Percentiles rank a stretch among this genome's conserved stretches.
Conservation (phyloP, 805 yeast species). For the Lachancea meyersii region DNA sequence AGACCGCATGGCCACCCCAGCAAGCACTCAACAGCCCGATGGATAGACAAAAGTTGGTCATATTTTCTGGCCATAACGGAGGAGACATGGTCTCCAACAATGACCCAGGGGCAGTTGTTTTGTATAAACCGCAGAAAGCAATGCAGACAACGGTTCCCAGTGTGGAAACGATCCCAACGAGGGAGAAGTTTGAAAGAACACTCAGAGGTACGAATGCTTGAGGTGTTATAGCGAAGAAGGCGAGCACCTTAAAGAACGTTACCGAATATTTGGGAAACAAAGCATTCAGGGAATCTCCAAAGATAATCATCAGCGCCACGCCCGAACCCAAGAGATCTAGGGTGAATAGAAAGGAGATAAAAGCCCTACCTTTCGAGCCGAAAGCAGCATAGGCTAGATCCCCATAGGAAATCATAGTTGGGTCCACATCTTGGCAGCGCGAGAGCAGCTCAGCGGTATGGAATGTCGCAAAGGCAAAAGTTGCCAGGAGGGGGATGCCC, state of each 20-base stretch:
- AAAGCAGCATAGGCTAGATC: constrained; percentile 84
- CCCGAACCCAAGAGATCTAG: constrained; percentile 76
- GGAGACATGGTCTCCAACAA: constrained; percentile 58
- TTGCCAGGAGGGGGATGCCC: constrained; percentile 52
- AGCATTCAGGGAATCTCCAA: constrained; percentile 79
- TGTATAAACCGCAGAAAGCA: constrained; percentile 56
- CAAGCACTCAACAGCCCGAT: constrained; percentile 71
- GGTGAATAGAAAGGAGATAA: constrained; percentile 69
- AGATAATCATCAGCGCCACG: constrained; percentile 70
- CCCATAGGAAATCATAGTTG: constrained; percentile 76
- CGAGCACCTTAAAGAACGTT: constrained; percentile 56
- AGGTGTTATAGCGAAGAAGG: constrained; percentile 69
- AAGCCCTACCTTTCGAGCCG: constrained; percentile 66
- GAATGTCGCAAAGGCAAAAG: constrained; percentile 63
- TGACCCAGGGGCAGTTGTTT: constrained; percentile 66
- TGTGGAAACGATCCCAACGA: constrained; percentile 68
- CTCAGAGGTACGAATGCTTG: constrained; percentile 75
- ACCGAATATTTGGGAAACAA: constrained; percentile 49
- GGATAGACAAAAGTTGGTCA: constrained; percentile 48
- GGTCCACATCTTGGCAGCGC: constrained; percentile 72
- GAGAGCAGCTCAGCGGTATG: constrained; percentile 74
- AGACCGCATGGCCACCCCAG: constrained; percentile 81
- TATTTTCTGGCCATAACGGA: constrained; percentile 54
- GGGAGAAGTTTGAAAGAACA: constrained; percentile 58
- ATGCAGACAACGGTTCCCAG: constrained; percentile 55